These are phyloP conservation scores for Parastagonospora nodorum DNA, from an alignment of 2,329 filamentous ascomycete genomes.

Conservation along the genomic window DNA sequence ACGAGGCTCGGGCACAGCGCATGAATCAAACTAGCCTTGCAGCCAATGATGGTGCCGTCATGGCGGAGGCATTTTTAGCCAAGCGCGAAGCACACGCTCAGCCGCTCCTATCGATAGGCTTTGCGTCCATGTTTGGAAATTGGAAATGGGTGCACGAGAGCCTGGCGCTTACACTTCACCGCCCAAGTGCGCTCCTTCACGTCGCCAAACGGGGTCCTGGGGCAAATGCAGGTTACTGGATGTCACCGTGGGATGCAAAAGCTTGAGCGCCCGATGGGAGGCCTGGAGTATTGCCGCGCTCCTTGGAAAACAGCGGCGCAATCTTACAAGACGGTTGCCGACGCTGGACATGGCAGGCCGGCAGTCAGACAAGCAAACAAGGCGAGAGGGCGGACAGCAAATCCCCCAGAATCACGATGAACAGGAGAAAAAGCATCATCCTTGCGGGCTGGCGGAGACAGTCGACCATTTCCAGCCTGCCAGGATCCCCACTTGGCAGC, in stretches of 20 bases:
- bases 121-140: not conserved
- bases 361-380: too few relatives aligned
- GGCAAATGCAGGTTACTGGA: too few relatives aligned
- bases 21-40: not conserved
- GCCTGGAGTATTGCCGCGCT: not conserved
- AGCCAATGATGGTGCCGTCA: not conserved
- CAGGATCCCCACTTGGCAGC: not conserved
- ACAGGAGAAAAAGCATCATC: too few relatives aligned
- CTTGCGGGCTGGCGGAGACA: too few relatives aligned
- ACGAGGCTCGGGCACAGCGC: not conserved
- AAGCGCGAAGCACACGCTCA: not conserved
- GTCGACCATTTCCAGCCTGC: too few relatives aligned
- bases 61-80: not conserved
- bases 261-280: too few relatives aligned
- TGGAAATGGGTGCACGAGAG: not conserved
- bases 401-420: not conserved
- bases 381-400: too few relatives aligned
- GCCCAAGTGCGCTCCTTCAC: not conserved
- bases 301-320: not conserved
- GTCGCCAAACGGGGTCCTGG: not conserved
- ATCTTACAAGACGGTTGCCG: not conserved
- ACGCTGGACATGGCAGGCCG: not conserved
- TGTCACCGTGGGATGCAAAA: too few relatives aligned
- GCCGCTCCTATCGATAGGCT: slow-evolving; percentile 4
- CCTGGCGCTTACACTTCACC: slow-evolving; percentile 1